phyloP scores from a whole-genome alignment of 495 filamentous ascomycete genomes.

The Neurospora terricola region DNA sequence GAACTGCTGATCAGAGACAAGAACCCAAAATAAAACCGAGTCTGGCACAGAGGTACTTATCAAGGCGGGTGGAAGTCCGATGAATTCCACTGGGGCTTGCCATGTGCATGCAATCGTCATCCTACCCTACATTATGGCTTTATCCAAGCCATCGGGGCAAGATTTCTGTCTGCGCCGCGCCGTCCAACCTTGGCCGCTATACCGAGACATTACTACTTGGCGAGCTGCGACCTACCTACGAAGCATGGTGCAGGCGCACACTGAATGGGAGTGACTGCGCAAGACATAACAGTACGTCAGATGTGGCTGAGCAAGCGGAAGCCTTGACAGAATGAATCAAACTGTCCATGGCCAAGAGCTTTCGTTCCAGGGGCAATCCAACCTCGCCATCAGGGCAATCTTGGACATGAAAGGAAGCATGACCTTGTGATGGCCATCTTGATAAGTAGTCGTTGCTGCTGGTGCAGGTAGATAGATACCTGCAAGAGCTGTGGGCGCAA shows the following conservation, averaged over 20 bases:
- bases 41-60: not conserved
- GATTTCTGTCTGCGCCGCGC: not conserved
- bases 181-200: not conserved
- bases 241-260: not conserved
- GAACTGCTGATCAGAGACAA: not conserved
- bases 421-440: not conserved
- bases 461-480: not conserved
- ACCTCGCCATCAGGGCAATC: not conserved
- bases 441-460: not conserved
- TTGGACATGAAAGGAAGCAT: not conserved
- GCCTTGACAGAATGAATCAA: not conserved
- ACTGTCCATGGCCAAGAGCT: not conserved
- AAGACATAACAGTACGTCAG: not conserved
- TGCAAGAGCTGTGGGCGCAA: not conserved
- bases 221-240: not conserved
- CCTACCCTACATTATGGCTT: not conserved
- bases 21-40: not conserved
- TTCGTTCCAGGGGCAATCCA: not conserved
- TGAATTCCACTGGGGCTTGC: not conserved
- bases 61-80: not conserved
- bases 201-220: not conserved
- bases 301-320: not conserved
- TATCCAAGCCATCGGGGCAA: not conserved
- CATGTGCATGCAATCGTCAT: not conserved
- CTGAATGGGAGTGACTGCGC: not conserved